phyloP scores from a whole-genome alignment of 768 basidiomycete species.

The Rubroboletus pulcherrimus region DNA sequence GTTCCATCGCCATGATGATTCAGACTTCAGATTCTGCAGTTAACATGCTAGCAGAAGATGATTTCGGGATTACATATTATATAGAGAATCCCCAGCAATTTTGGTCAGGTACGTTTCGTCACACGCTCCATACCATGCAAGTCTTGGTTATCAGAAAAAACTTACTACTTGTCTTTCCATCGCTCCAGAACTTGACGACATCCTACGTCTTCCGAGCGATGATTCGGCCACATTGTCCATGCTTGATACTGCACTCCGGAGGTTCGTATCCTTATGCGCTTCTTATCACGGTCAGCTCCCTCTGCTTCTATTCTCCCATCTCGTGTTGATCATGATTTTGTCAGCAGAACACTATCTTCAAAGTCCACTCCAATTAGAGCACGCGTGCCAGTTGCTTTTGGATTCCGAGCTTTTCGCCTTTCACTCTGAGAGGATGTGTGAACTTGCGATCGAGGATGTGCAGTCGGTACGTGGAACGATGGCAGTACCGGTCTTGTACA shows the following conservation, averaged over 20 bases:
- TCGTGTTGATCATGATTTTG: conserved; percentile 13
- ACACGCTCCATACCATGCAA: conserved; percentile 4
- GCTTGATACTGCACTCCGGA: conserved; percentile 74
- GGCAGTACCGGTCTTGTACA: background rate
- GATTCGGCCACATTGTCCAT: conserved; percentile 58
- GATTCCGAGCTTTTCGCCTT: conserved; percentile 85
- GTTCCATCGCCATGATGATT: conserved; percentile 9
- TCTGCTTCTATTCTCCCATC: background rate
- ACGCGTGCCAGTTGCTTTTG: conserved; percentile 73
- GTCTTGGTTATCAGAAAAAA: background rate
- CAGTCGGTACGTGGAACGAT: conserved; percentile 48
- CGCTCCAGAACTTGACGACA: conserved; percentile 78
- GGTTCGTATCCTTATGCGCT: conserved; percentile 75
- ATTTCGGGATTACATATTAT: conserved; percentile 76
- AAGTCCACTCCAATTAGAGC: conserved; percentile 76
- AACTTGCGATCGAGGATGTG: conserved; percentile 67
- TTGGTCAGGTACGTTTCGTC: conserved; percentile 69
- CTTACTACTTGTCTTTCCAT: conserved; percentile 3
- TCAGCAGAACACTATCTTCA: conserved; percentile 77
- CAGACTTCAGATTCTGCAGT: conserved; percentile 15
- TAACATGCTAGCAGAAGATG: conserved; percentile 45
- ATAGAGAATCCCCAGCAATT: conserved; percentile 84
- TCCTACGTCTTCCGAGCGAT: conserved; percentile 61
- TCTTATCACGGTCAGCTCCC: conserved; percentile 75
- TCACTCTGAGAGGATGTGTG: conserved; percentile 90